Percentiles rank a stretch among this genome's conserved stretches.
Conservation (phyloP, 2,329 filamentous ascomycete species). For the Verticillium nubilum region DNA sequence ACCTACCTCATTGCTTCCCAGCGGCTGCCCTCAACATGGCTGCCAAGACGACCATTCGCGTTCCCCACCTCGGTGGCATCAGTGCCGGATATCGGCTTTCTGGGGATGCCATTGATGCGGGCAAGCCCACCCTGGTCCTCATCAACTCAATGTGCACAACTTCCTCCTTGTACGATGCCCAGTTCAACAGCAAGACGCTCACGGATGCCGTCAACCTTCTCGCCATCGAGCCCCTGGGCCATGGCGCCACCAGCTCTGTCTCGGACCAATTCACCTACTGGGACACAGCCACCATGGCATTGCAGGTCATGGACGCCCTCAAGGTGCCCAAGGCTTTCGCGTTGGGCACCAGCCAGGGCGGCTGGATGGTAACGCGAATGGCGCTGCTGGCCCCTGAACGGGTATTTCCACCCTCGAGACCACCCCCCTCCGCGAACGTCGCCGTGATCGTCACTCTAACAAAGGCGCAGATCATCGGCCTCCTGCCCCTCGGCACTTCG, state of each 20-base stretch:
- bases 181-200: constrained; percentile 35
- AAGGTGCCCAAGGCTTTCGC: constrained; percentile 41
- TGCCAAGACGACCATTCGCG: constrained; percentile 34
- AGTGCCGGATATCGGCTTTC: constrained; percentile 38
- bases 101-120: constrained; percentile 35
- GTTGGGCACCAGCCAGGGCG: constrained; percentile 46
- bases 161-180: constrained; percentile 35
- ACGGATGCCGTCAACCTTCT: constrained; percentile 39
- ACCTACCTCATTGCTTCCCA: background rate
- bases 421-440: background rate
- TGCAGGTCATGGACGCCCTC: constrained; percentile 50
- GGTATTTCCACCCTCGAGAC: constrained; percentile 23
- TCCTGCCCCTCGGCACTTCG: constrained; percentile 43
- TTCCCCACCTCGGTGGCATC: constrained; percentile 43
- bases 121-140: constrained; percentile 45
- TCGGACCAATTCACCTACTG: constrained; percentile 49
- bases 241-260: constrained; percentile 38
- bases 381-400: constrained; percentile 42
- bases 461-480: constrained; percentile 34
- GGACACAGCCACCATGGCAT: constrained; percentile 47
- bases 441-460: background rate
- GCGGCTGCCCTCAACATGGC: constrained; percentile 19
- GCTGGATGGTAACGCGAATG: constrained; percentile 45
- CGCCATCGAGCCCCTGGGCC: constrained; percentile 47
- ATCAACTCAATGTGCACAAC: constrained; percentile 49